Percentiles rank a stretch among this genome's conserved stretches.
phyloP scores from a whole-genome alignment of 169 alveolate genomes.

The Cryptosporidium baileyi region DNA sequence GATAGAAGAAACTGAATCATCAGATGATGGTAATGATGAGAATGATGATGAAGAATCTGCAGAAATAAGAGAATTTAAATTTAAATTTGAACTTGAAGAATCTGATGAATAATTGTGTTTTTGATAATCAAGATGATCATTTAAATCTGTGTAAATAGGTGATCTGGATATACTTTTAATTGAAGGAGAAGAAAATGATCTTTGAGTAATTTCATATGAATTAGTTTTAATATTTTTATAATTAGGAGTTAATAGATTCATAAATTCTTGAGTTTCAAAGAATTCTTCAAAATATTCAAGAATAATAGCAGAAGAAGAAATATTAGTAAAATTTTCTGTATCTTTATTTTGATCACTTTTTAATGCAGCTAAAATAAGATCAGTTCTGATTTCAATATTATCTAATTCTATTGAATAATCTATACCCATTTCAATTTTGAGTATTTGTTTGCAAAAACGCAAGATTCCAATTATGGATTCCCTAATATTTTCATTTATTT shows the following conservation, averaged over 20 bases:
- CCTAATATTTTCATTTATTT: neutral
- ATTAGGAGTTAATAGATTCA: neutral
- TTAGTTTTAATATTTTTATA: neutral
- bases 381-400: conserved; percentile 13
- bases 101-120: too few relatives aligned
- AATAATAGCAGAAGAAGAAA: conserved; percentile 7
- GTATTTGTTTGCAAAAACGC: conserved; percentile 51
- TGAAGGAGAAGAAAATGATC: conserved; percentile 59
- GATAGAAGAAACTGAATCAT: neutral
- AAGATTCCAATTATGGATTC: conserved; percentile 9
- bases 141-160: neutral
- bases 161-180: neutral
- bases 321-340: neutral
- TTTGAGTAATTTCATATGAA: neutral
- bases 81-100: neutral
- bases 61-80: neutral
- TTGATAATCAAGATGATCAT: neutral
- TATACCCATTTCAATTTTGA: conserved; percentile 4
- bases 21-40: conserved; percentile 45
- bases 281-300: conserved; percentile 18
- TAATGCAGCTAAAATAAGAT: conserved; percentile 35
- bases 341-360: neutral
- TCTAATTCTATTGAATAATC: conserved; percentile 24
- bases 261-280: conserved; percentile 33
- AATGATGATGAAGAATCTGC: neutral